Base-by-base conservation (phyloP, 2,329 filamentous ascomycete species). In the Tolypocladium tundrense region DNA sequence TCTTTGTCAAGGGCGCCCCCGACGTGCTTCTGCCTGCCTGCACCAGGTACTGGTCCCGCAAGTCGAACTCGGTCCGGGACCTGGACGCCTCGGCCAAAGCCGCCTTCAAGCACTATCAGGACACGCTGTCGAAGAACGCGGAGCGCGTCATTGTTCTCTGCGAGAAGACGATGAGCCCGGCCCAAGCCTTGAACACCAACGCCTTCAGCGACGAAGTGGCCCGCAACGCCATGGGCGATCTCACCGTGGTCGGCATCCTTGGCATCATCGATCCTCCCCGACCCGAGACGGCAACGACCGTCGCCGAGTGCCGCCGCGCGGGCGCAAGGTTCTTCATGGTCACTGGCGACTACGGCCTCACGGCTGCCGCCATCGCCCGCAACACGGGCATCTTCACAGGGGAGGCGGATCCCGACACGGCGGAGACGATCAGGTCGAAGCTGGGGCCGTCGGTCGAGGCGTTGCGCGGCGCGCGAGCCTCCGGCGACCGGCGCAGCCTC, bases 331-430 rank as follows among this genome's bases (percentile, higher is more conserved):
- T 77, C 61, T 74, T 76, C 62, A 78, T 79, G 74, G 76, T 79
- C n/a, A 77, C 76, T 2, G 75, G 75, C 19, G 73, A 77, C 60
- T 77, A 77, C 59, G 76, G 70, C 27, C 70, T 83, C 55, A 88
- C 85, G 6, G 85, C 85, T 0, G 83, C 83, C 53, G 83, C 85
- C 14, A 88, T 88, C 61, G 85, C 84, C 7, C 76, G 79, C 62
- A 83, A 86, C 66, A 86, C 83, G 64, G 84, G 84, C 41, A 87
- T 88, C 61, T 83, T 82, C 63, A 84, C 82, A 21, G 59, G 68
- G 7, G 70, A 76, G 2, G 76, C 77, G 21, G 84, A 69, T 24
- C 71, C 73, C 0, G 72, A 76, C 27, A 73, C 67, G 0, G 62
- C 71, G 6, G 64, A 67, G 11, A 61, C 61, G 0, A 57, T 73